phyloP scores from a whole-genome alignment of 1,284 basidiomycete species.

The Cutaneotrichosporon spelunceum region DNA sequence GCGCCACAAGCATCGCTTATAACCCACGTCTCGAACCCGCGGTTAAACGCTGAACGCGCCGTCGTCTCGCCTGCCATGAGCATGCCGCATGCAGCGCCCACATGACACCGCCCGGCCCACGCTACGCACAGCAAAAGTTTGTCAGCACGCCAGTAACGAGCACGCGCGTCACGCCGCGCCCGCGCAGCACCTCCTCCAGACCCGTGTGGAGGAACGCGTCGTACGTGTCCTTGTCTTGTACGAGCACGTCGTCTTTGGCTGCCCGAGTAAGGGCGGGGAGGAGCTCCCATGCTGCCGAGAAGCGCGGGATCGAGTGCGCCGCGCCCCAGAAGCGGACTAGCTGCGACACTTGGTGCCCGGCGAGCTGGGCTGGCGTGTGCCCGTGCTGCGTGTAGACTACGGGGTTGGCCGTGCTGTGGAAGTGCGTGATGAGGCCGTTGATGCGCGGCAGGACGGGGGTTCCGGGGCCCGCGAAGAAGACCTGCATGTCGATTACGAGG shows the following conservation, averaged over 20 bases:
- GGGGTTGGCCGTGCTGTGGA: neutral
- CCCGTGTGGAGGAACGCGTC: conserved; percentile 11
- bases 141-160: conserved; percentile 11
- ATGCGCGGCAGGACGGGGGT: neutral
- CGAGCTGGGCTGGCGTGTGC: conserved; percentile 8
- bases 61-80: conserved; percentile 12
- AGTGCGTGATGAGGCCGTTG: conserved; percentile 5
- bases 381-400: conserved; percentile 15
- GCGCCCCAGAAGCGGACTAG: conserved; percentile 12
- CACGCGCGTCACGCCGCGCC: neutral
- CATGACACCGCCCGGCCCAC: neutral
- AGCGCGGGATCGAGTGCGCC: neutral
- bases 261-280: neutral
- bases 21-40: conserved; percentile 12
- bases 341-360: neutral
- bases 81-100: no score
- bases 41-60: conserved; percentile 13
- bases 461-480: neutral
- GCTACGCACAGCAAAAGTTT: conserved; percentile 13
- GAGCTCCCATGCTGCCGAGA: conserved; percentile 5
- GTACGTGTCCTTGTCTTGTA: conserved; percentile 17
- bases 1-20: conserved; percentile 14
- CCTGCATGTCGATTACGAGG: conserved; percentile 14
- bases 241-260: neutral
- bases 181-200: conserved; percentile 9